phyloP scores from a whole-genome alignment of 768 basidiomycete species.

The Naganishia friedmannii region DNA sequence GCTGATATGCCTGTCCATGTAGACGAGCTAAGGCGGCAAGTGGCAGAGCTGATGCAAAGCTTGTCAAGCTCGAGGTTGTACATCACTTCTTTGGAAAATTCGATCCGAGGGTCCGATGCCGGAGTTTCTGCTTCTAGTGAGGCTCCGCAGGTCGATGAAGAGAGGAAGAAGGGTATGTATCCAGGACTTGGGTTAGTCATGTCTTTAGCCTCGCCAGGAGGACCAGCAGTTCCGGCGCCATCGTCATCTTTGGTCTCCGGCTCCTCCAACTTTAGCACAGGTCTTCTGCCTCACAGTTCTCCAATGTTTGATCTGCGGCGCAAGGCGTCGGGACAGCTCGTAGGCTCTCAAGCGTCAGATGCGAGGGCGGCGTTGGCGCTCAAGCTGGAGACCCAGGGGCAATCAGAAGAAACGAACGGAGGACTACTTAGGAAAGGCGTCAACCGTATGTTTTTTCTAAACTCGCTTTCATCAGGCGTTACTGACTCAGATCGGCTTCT shows the following conservation, averaged over 20 bases:
- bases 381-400: constrained; percentile 9
- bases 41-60: not conserved
- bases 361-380: constrained; percentile 13
- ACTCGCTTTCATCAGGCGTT: not conserved
- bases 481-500: not conserved
- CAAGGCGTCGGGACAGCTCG: constrained; percentile 9
- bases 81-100: constrained; percentile 11
- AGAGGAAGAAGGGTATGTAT: not conserved
- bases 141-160: not conserved
- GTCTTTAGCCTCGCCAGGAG: not conserved
- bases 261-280: not conserved
- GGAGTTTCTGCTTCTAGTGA: not conserved
- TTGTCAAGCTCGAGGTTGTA: constrained; percentile 10
- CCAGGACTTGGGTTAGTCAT: constrained; percentile 4
- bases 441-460: not conserved
- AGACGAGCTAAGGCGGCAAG: not conserved
- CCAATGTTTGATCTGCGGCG: constrained; percentile 19
- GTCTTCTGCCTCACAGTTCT: constrained; percentile 8
- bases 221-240: not conserved
- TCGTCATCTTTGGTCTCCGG: not conserved
- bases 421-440: constrained; percentile 5
- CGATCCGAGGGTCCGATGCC: constrained; percentile 3
- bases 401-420: not conserved
- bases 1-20: not conserved
- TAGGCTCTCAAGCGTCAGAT: constrained; percentile 15